Conservation (phyloP, 2,329 filamentous ascomycete genomes). For the Neofusicoccum kwambonambiense region DNA sequence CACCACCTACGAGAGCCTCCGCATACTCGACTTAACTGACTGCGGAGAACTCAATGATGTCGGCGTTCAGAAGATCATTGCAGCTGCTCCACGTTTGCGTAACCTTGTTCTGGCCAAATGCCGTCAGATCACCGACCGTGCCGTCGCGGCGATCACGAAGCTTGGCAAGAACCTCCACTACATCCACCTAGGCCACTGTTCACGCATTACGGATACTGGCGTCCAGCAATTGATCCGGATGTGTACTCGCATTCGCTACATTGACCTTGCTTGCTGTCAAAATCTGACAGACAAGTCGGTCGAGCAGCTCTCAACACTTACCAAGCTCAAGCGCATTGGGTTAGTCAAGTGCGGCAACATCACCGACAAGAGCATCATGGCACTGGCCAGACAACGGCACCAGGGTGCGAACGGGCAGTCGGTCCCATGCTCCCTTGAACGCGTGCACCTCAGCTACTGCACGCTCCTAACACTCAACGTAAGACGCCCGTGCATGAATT, state of each 20-base stretch:
- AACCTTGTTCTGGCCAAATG: slow-evolving; percentile 96
- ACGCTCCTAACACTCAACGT: slow-evolving; percentile 78
- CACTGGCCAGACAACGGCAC: slow-evolving; percentile 69
- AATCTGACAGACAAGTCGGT: slow-evolving; percentile 87
- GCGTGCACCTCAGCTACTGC: slow-evolving; percentile 96
- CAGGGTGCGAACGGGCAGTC: slow-evolving; percentile 54
- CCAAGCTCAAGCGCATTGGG: slow-evolving; percentile 91
- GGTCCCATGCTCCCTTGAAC: slow-evolving; percentile 70
- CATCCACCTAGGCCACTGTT: slow-evolving; percentile 91
- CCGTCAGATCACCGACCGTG: slow-evolving; percentile 82
- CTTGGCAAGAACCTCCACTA: slow-evolving; percentile 97
- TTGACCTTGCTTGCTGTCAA: slow-evolving; percentile 92
- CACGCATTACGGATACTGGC: slow-evolving; percentile 83
- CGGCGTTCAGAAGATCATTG: slow-evolving; percentile 84
- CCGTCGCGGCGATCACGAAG: slow-evolving; percentile 81
- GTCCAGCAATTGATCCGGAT: slow-evolving; percentile 78
- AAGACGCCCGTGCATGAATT: slow-evolving; percentile 36
- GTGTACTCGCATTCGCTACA: slow-evolving; percentile 95
- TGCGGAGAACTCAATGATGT: slow-evolving; percentile 81
- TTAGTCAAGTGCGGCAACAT: slow-evolving; percentile 91
- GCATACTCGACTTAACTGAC: slow-evolving; percentile 90
- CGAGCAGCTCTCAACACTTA: slow-evolving; percentile 76
- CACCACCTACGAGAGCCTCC: slow-evolving; percentile 76
- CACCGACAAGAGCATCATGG: slow-evolving; percentile 84
- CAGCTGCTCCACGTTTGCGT: slow-evolving; percentile 79